These are phyloP conservation scores for Ogataea allantospora DNA, from an alignment of 805 yeast genomes.

Conservation along the genomic window DNA sequence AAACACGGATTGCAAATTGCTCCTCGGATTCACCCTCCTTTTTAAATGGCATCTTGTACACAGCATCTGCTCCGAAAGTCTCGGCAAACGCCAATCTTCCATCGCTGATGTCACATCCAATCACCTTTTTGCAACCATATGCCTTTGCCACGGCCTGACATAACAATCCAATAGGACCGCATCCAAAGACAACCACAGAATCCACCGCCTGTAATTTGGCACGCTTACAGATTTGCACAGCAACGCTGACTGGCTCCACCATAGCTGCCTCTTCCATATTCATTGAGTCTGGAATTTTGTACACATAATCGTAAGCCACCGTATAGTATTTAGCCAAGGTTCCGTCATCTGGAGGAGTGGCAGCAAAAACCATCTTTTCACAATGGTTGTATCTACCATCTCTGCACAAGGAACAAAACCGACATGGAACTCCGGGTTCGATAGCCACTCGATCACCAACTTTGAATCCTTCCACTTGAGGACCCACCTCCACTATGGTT, in stretches of 20 bases:
- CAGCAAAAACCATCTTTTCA: slow-evolving; percentile 88
- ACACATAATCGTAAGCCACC: slow-evolving; percentile 81
- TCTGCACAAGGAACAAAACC: slow-evolving; percentile 71
- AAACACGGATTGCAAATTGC: slow-evolving; percentile 37
- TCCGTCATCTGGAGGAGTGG: slow-evolving; percentile 85
- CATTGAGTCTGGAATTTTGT: slow-evolving; percentile 74
- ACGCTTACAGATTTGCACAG: slow-evolving; percentile 72
- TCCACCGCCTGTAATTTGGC: slow-evolving; percentile 65
- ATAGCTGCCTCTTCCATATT: slow-evolving; percentile 83
- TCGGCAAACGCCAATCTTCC: slow-evolving; percentile 65
- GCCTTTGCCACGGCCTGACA: slow-evolving; percentile 71
- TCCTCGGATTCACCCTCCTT: slow-evolving; percentile 45
- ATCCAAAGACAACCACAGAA: slow-evolving; percentile 73
- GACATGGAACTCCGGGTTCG: slow-evolving; percentile 85
- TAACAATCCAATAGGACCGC: slow-evolving; percentile 85
- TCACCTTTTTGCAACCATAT: slow-evolving; percentile 71
- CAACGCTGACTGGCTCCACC: slow-evolving; percentile 84
- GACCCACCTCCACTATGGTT: slow-evolving; percentile 66
- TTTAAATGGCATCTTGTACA: slow-evolving; percentile 42
- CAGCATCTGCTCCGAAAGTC: slow-evolving; percentile 61
- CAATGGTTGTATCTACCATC: slow-evolving; percentile 79
- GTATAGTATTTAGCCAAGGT: slow-evolving; percentile 71
- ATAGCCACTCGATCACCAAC: slow-evolving; percentile 85
- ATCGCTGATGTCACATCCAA: slow-evolving; percentile 69
- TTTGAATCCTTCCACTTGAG: slow-evolving; percentile 57